Conservation (phyloP, 1,284 basidiomycete genomes). For the Sanghuangporus weigelae region DNA sequence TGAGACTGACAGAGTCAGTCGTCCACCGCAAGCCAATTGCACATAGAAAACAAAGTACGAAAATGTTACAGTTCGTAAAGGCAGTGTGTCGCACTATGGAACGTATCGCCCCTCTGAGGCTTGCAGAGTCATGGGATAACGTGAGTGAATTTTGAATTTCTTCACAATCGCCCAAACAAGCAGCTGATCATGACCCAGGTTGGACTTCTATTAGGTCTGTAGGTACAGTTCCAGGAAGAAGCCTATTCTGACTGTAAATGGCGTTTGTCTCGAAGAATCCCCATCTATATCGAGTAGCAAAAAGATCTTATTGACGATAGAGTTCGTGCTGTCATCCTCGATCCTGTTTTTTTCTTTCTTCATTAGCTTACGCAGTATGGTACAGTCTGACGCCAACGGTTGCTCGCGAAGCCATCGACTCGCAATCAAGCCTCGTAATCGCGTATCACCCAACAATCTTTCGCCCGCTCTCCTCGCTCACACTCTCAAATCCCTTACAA, state of each 20-base stretch:
- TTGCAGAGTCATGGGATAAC: slow-evolving; percentile 90
- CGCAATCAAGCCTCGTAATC: slow-evolving; percentile 64
- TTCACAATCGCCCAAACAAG: slow-evolving; percentile 8
- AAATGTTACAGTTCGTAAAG: slow-evolving; percentile 37
- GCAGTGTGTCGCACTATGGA: slow-evolving; percentile 62
- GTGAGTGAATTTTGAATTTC: slow-evolving; percentile 48
- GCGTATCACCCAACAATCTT: slow-evolving; percentile 93
- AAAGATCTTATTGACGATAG: slow-evolving; percentile 77
- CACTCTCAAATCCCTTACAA: slow-evolving; percentile 76
- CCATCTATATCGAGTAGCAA: slow-evolving; percentile 54
- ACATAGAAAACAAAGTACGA: background rate
- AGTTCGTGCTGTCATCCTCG: slow-evolving; percentile 45
- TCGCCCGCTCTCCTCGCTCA: slow-evolving; percentile 72
- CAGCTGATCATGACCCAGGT: slow-evolving; percentile 45
- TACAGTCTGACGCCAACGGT: slow-evolving; percentile 75
- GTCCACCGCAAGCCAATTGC: no score
- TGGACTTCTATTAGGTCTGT: slow-evolving; percentile 72
- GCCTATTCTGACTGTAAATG: no score
- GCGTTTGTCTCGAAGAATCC: slow-evolving; percentile 70
- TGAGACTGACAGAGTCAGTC: no score
- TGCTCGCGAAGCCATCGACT: slow-evolving; percentile 65
- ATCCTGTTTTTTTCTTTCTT: background rate
- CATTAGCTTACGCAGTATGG: background rate
- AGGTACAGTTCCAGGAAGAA: no score
- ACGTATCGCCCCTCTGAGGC: slow-evolving; percentile 76